These are phyloP conservation scores for Candida nemodendra DNA, from an alignment of 805 yeast genomes.

Conservation along the genomic window DNA sequence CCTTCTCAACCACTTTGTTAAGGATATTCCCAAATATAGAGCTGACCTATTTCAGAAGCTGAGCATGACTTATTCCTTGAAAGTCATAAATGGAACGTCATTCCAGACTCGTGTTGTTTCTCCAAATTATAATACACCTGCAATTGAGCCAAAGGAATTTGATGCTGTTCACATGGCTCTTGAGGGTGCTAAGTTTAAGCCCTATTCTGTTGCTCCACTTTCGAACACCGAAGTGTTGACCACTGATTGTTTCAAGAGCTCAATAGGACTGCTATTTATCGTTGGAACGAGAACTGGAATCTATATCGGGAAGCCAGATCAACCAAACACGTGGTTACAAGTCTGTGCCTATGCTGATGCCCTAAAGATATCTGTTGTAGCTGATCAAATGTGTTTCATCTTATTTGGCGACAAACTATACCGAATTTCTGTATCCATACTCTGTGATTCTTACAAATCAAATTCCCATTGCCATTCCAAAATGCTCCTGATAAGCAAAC, in stretches of 20 bases:
- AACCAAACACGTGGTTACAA: slow-evolving; percentile 53
- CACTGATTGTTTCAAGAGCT: slow-evolving; percentile 40
- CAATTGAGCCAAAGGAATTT: slow-evolving; percentile 9
- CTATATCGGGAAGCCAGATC: slow-evolving; percentile 45
- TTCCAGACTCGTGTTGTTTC: slow-evolving; percentile 13
- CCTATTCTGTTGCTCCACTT: slow-evolving; percentile 16
- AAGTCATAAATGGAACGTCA: slow-evolving; percentile 22
- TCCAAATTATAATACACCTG: slow-evolving; percentile 10
- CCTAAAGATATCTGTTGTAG: slow-evolving; percentile 59
- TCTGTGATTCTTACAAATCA: slow-evolving; percentile 55
- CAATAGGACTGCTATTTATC: slow-evolving; percentile 45
- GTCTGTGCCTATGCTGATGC: slow-evolving; percentile 53
- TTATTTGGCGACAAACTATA: slow-evolving; percentile 58
- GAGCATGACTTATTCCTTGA: slow-evolving; percentile 19
- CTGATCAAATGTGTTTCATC: slow-evolving; percentile 54
- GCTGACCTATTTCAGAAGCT: slow-evolving; percentile 22
- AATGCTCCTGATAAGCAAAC: slow-evolving; percentile 29
- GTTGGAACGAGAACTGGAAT: slow-evolving; percentile 67
- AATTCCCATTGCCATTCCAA: slow-evolving; percentile 40
- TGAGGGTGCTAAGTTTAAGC: slow-evolving; percentile 10
- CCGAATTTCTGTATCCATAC: slow-evolving; percentile 60
- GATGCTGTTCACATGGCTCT: slow-evolving; percentile 16
- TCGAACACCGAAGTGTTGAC: slow-evolving; percentile 11
- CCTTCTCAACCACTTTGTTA: slow-evolving; percentile 24
- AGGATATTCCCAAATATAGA: slow-evolving; percentile 19